A percentile compares a stretch with the other conserved stretches of the same genome.
Conservation (phyloP, 2,329 filamentous ascomycete genomes). For the Ceratocystis cacaofunesta region DNA sequence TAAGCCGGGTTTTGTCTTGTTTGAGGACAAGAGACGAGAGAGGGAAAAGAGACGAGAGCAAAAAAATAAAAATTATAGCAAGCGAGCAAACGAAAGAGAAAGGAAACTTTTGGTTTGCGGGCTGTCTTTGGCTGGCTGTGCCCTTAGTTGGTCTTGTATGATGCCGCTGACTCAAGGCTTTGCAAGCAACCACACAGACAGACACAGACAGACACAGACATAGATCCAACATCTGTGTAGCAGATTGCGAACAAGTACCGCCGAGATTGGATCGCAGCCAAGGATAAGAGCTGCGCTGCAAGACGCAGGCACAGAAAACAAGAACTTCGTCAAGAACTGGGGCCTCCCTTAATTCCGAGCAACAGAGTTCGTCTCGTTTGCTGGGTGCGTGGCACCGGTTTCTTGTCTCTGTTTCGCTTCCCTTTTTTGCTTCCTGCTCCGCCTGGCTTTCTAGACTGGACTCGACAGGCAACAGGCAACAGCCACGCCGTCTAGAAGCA, state of each 20-base stretch:
- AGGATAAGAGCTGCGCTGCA: background rate
- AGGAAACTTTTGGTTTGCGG: background rate
- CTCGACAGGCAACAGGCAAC: background rate
- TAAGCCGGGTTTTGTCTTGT: background rate
- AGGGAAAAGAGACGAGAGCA: background rate
- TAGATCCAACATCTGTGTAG: background rate
- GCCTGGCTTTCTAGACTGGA: background rate
- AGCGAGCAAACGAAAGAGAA: background rate
- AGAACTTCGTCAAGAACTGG: background rate
- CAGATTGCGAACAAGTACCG: background rate
- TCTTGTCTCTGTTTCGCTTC: background rate
- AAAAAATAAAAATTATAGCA: background rate
- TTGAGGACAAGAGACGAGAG: background rate
- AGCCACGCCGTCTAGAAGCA: background rate
- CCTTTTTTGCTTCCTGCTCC: background rate
- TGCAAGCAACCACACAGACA: slow-evolving; percentile 2
- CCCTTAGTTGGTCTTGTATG: background rate
- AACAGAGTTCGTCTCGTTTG: background rate
- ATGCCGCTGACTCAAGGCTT: background rate
- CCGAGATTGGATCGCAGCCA: background rate
- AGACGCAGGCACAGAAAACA: background rate
- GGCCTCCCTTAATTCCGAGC: background rate
- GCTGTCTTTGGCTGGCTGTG: background rate
- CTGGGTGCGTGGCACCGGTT: background rate
- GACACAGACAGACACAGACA: background rate